These are phyloP conservation scores for Penicillium italicum DNA, from an alignment of 2,329 filamentous ascomycete genomes.

Conservation along the genomic window DNA sequence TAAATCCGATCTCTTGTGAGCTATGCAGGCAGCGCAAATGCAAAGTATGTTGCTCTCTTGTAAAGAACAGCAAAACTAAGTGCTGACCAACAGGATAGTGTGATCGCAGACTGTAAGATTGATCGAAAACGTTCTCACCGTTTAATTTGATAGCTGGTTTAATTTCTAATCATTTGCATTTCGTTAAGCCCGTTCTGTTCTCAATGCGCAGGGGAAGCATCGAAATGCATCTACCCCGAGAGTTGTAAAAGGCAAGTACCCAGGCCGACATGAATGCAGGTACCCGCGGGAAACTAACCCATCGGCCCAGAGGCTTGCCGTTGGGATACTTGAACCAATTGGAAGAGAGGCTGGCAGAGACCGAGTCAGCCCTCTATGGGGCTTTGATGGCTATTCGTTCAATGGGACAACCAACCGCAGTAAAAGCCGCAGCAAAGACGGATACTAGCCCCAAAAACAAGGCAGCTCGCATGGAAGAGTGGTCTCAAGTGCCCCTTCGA, in stretches of 20 bases:
- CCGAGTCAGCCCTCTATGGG: constrained; percentile 22
- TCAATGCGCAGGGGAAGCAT: constrained; percentile 18
- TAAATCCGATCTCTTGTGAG: constrained; percentile 22
- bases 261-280: not conserved
- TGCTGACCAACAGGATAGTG: constrained; percentile 18
- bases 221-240: constrained; percentile 21
- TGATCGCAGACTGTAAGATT: constrained; percentile 21
- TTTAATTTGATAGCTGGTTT: not conserved
- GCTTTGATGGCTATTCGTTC: constrained; percentile 16
- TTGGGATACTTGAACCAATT: constrained; percentile 24
- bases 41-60: constrained; percentile 14
- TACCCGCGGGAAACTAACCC: constrained; percentile 1
- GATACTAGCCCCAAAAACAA: constrained; percentile 14
- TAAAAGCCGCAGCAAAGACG: constrained; percentile 6
- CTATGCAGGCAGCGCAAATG: constrained; percentile 23
- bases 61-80: not conserved
- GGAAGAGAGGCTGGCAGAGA: constrained; percentile 21
- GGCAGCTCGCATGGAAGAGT: constrained; percentile 21
- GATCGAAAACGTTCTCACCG: not conserved
- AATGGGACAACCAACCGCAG: constrained; percentile 6
- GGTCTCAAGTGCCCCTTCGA: constrained; percentile 20
- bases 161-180: not conserved
- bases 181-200: constrained; percentile 18
- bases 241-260: constrained; percentile 19
- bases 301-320: constrained; percentile 17